Conservation (phyloP, 768 basidiomycete species). For the Sutorius australiensis region DNA sequence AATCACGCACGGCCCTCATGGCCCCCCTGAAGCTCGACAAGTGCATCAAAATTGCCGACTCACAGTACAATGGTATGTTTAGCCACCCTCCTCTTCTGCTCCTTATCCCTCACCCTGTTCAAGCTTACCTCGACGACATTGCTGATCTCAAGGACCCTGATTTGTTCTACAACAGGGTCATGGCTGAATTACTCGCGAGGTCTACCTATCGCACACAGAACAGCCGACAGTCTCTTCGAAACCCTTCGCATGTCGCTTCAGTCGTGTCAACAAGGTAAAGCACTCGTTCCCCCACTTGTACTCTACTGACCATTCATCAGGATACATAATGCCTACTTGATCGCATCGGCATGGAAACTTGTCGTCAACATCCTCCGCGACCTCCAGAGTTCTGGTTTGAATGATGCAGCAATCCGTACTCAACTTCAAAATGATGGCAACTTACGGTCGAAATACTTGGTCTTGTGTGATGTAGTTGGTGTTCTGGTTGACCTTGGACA, state of each 20-base stretch:
- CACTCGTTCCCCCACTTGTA: neutral
- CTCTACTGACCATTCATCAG: constrained; percentile 35
- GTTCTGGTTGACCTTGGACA: constrained; percentile 60
- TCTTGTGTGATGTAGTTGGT: constrained; percentile 59
- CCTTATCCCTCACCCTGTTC: constrained; percentile 14
- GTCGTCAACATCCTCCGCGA: constrained; percentile 56
- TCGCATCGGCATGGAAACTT: constrained; percentile 80
- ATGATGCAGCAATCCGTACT: constrained; percentile 47
- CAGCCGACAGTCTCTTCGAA: constrained; percentile 30
- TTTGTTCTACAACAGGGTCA: constrained; percentile 55
- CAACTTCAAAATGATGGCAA: constrained; percentile 50
- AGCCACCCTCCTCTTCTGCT: neutral
- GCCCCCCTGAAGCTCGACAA: constrained; percentile 62
- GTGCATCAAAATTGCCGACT: constrained; percentile 65
- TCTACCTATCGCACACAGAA: constrained; percentile 31
- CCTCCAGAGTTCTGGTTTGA: constrained; percentile 51
- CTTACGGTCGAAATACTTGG: constrained; percentile 58
- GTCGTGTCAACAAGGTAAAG: constrained; percentile 56
- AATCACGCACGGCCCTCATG: constrained; percentile 54
- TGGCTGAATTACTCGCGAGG: constrained; percentile 53
- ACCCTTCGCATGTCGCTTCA: constrained; percentile 52
- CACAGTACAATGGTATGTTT: constrained; percentile 63
- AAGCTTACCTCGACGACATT: constrained; percentile 70
- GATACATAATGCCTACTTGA: constrained; percentile 77
- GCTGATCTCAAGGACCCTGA: constrained; percentile 61